Evolutionary conservation across 2,329 filamentous ascomycete species (phyloP).

Genomic region (Clarireedia homoeocarpa): DNA sequence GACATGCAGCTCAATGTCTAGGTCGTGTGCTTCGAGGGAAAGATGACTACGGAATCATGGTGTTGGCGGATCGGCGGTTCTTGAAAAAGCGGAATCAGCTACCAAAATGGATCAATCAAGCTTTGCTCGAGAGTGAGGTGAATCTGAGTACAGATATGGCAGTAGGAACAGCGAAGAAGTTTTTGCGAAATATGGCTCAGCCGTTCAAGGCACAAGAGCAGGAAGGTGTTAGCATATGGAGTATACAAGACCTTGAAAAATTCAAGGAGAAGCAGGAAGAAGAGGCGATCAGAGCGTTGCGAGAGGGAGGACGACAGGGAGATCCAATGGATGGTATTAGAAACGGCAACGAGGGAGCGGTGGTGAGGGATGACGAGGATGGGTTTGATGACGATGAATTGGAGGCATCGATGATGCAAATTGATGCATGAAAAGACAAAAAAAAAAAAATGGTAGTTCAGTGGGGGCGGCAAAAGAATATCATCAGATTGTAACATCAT

Average conservation of each 20-base stretch:
- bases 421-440: slow-evolving; percentile 18
- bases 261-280: slow-evolving; percentile 71
- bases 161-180: slow-evolving; percentile 79
- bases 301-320: slow-evolving; percentile 27
- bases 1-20: slow-evolving; percentile 94
- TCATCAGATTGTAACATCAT: slow-evolving; percentile 3
- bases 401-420: slow-evolving; percentile 45
- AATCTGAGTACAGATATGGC: slow-evolving; percentile 96
- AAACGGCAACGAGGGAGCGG: slow-evolving; percentile 16
- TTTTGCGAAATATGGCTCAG: slow-evolving; percentile 85
- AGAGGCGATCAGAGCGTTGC: slow-evolving; percentile 57
- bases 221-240: slow-evolving; percentile 92
- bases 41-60: slow-evolving; percentile 99
- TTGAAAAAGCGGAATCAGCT: slow-evolving; percentile 85
- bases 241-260: slow-evolving; percentile 63
- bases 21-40: slow-evolving; percentile 92
- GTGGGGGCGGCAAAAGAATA: not conserved
- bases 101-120: slow-evolving; percentile 94
- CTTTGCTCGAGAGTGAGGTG: slow-evolving; percentile 73
- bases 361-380: slow-evolving; percentile 23
- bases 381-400: slow-evolving; percentile 31
- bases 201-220: slow-evolving; percentile 77
- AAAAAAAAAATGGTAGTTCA: not conserved
- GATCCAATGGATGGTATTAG: slow-evolving; percentile 12
- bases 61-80: slow-evolving; percentile 88